Percentiles rank a stretch among this genome's conserved stretches.
Evolutionary conservation across 1,284 basidiomycete species (phyloP).

Genomic region (Pseudozyma tsukubaensis): DNA sequence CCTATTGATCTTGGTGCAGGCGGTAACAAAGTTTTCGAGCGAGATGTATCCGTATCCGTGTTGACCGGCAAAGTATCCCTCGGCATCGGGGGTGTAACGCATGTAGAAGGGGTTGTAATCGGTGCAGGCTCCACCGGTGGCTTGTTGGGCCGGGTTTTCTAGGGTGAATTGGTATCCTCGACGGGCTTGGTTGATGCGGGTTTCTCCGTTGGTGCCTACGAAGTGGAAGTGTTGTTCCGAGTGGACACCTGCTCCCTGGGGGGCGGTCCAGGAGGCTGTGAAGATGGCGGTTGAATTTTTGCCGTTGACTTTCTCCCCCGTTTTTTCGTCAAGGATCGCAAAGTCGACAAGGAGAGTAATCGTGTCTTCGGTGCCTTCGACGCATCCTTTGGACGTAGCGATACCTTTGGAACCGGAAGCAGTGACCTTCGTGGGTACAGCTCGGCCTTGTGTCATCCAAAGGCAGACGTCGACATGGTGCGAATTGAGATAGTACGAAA

Average conservation of each 20-base stretch:
- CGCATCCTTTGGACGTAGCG: slow-evolving; percentile 87
- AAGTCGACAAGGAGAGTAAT: slow-evolving; percentile 94
- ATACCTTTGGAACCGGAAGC: slow-evolving; percentile 89
- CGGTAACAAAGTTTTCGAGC: slow-evolving; percentile 88
- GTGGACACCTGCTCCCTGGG: slow-evolving; percentile 74
- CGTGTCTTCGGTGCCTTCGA: slow-evolving; percentile 87
- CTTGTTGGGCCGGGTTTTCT: slow-evolving; percentile 83
- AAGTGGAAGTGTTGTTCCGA: slow-evolving; percentile 85
- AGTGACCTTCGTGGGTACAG: slow-evolving; percentile 81
- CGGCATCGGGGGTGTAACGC: slow-evolving; percentile 91
- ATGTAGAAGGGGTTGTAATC: slow-evolving; percentile 91
- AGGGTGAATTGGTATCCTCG: slow-evolving; percentile 88
- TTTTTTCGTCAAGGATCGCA: slow-evolving; percentile 76
- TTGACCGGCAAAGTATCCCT: slow-evolving; percentile 91
- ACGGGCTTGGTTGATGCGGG: slow-evolving; percentile 90
- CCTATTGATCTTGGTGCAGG: slow-evolving; percentile 75
- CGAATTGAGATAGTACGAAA: slow-evolving; percentile 86
- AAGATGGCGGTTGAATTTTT: slow-evolving; percentile 81
- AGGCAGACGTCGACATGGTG: slow-evolving; percentile 81
- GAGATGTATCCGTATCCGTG: slow-evolving; percentile 88
- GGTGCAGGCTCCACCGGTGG: slow-evolving; percentile 68
- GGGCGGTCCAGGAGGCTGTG: slow-evolving; percentile 76
- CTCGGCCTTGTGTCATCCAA: slow-evolving; percentile 79
- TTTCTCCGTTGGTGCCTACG: slow-evolving; percentile 77
- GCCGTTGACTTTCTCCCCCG: slow-evolving; percentile 73